These are phyloP conservation scores for Cantharellus anzutake DNA, from an alignment of 768 basidiomycete genomes.

Conservation along the genomic window DNA sequence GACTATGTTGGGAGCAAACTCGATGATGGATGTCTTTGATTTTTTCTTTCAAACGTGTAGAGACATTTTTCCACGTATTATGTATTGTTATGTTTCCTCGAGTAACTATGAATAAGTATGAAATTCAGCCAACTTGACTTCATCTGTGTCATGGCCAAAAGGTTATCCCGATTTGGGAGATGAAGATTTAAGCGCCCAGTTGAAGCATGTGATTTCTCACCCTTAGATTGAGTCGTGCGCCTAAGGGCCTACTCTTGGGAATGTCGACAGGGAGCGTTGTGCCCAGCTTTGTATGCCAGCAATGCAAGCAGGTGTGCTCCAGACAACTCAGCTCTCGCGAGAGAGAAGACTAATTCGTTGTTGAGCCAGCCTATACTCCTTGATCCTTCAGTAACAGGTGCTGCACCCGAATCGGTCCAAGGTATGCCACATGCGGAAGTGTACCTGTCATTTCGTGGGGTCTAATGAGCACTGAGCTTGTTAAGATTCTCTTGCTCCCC, in stretches of 20 bases:
- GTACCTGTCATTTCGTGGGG: neutral
- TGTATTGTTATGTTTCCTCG: no score
- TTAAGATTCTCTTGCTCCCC: conserved; percentile 18
- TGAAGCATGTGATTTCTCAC: no score
- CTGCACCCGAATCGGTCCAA: conserved; percentile 62
- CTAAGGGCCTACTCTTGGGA: no score
- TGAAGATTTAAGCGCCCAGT: no score
- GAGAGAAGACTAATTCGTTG: neutral
- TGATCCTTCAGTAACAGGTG: conserved; percentile 78
- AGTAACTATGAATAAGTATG: no score
- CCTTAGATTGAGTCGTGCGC: no score
- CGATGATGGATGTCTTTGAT: conserved; percentile 2
- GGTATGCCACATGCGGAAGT: conserved; percentile 31
- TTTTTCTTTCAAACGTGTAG: neutral
- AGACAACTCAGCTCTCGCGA: neutral
- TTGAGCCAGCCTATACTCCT: conserved; percentile 51
- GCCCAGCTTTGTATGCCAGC: conserved; percentile 34
- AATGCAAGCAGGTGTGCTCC: conserved; percentile 42
- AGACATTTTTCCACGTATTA: no score
- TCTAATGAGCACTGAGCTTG: neutral
- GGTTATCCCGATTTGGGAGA: no score
- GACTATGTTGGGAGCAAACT: conserved; percentile 4
- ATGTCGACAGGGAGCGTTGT: neutral
- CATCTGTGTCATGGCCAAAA: no score
- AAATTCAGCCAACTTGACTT: no score